Evolutionary conservation across 345 rosid genomes (phyloP).

Genomic region (Populus davidiana): DNA sequence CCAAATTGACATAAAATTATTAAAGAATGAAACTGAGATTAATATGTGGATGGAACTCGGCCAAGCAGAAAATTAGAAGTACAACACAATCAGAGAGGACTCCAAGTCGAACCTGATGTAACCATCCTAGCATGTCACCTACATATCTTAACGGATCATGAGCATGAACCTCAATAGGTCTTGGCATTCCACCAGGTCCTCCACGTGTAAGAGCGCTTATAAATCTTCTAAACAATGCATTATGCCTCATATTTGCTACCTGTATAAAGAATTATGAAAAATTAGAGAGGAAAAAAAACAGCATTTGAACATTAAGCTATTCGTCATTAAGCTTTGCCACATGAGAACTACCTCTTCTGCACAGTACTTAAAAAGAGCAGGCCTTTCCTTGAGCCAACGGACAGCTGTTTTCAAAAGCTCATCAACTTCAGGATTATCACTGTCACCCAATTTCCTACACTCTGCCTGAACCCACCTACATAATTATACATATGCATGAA

Average conservation of each 20-base stretch:
- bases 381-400: constrained; percentile 87
- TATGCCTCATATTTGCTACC: constrained; percentile 97
- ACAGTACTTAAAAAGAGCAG: constrained; percentile 95
- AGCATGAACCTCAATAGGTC: constrained; percentile 99
- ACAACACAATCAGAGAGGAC: constrained; percentile 8
- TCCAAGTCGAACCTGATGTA: constrained; percentile 75
- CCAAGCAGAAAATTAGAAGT: constrained; percentile 13
- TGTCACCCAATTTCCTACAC: constrained; percentile 93
- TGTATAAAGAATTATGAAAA: constrained; percentile 25
- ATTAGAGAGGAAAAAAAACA: neutral
- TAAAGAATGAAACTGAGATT: constrained; percentile 7
- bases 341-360: constrained; percentile 85
- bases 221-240: constrained; percentile 94
- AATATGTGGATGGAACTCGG: neutral
- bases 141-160: constrained; percentile 98
- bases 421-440: constrained; percentile 86
- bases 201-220: constrained; percentile 99
- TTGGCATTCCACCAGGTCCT: constrained; percentile 95
- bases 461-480: constrained; percentile 95
- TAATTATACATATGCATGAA: constrained; percentile 22
- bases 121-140: constrained; percentile 99
- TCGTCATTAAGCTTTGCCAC: constrained; percentile 8
- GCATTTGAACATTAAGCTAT: neutral
- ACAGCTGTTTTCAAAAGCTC: constrained; percentile 83
- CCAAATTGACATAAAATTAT: constrained; percentile 9